Evolutionary conservation across 2,329 filamentous ascomycete species (phyloP), one percentile per base, ranked within the genome.

Genomic region (Clonostachys rosea): DNA sequence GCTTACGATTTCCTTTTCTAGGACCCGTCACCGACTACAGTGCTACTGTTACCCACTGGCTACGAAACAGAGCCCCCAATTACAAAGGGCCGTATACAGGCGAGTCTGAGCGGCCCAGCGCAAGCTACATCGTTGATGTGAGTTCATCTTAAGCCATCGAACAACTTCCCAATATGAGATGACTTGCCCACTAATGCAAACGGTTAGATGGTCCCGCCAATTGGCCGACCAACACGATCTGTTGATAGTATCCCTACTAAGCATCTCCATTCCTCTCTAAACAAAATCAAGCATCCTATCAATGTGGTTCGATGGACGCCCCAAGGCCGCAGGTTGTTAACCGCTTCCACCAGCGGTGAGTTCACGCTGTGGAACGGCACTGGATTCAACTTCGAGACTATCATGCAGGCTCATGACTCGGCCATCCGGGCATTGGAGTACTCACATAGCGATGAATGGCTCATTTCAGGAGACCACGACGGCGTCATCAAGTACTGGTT

Each of bases 291-390:
- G 62, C 94, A 97, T 57, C 94, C 94, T 2, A 89, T 99, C 61
- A 97, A 96, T 54, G 89, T 97, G 9, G 92, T 99, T 39, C 83
- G 90, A 65, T 99, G 94, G 94, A 99, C 95, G 14, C 94, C 94
- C 7, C 94, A 99, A 67, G 94, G 94, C 30, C 85, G 94, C 51
- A 79, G 94, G 55, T 73, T 99, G 48, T 77, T 99, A 62, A 97
- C 94, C 0, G 94, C 91, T 18, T 95, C 91, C 0, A 95, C 91
- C 55, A 97, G 92, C 64, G 94, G 94, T 60, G 94, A 99, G 65
- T 99, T 99, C 60, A 99, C 95, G 37, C 70, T 99, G 5, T 99
- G 94, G 94, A 99, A 99, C 64, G 94, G 94, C 52, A 97, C 92
- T 40, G 92, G 91, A 20, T 99, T 99, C 79, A 97, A 99, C 67